Evolutionary conservation across 345 rosid genomes (phyloP).

Genomic region (Microcos paniculata): DNA sequence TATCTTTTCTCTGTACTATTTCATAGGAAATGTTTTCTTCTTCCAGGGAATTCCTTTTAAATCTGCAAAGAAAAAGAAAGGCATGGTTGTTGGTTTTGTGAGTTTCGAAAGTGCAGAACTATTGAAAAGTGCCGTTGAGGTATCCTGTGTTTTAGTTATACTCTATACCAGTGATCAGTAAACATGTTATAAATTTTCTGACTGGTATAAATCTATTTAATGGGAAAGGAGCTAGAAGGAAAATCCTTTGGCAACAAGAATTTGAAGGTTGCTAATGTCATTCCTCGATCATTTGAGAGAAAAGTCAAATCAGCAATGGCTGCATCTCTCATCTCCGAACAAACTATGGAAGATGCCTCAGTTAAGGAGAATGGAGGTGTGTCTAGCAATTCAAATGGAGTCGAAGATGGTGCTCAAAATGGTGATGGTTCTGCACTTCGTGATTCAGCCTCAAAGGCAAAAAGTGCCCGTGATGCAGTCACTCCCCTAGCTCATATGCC

Average conservation of each 20-base stretch:
- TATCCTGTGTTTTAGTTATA: slow-evolving; percentile 12
- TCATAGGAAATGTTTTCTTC: slow-evolving; percentile 11
- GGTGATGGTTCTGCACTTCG: slow-evolving; percentile 27
- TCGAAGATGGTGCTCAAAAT: slow-evolving; percentile 32
- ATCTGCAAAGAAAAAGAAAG: slow-evolving; percentile 78
- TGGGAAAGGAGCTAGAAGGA: slow-evolving; percentile 65
- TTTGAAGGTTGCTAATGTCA: slow-evolving; percentile 73
- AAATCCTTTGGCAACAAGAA: slow-evolving; percentile 56
- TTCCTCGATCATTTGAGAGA: slow-evolving; percentile 63
- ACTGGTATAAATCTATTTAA: slow-evolving; percentile 22
- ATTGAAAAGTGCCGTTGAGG: slow-evolving; percentile 60
- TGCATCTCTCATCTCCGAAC: slow-evolving; percentile 9
- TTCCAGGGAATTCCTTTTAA: slow-evolving; percentile 56
- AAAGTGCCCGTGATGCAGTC: slow-evolving; percentile 78
- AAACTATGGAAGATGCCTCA: slow-evolving; percentile 20
- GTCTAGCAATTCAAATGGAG: slow-evolving; percentile 2
- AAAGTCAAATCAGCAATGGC: slow-evolving; percentile 46
- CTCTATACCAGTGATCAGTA: background rate
- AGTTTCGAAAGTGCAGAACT: slow-evolving; percentile 69
- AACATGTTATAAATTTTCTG: slow-evolving; percentile 10
- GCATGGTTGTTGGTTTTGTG: slow-evolving; percentile 83
- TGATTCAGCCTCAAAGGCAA: slow-evolving; percentile 34
- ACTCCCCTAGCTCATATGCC: slow-evolving; percentile 78
- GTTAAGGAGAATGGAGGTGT: slow-evolving; percentile 29
- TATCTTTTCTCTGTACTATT: background rate